Percentiles rank a stretch among this genome's conserved stretches.
Conservation (phyloP, 768 basidiomycete species). For the Cubamyces sp. region DNA sequence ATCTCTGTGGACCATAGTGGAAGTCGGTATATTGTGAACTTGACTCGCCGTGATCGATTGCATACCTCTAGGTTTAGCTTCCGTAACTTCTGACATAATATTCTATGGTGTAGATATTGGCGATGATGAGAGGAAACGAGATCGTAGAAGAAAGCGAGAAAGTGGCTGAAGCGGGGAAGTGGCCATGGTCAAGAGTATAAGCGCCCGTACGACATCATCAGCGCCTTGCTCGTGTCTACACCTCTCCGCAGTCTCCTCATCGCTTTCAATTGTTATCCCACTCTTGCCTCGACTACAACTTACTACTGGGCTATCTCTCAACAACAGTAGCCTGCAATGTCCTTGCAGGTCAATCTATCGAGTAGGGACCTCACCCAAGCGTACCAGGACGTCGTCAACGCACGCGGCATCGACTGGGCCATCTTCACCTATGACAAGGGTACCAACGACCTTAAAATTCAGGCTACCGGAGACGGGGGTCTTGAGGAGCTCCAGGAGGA, state of each 20-base stretch:
- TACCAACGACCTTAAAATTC: slow-evolving; percentile 86
- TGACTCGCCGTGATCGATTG: no score
- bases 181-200: slow-evolving; percentile 13
- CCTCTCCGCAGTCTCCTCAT: not conserved
- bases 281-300: not conserved
- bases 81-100: not conserved
- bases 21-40: not conserved
- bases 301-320: no score
- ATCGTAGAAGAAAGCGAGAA: not conserved
- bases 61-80: slow-evolving; percentile 5
- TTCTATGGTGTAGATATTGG: not conserved
- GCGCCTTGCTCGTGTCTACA: not conserved
- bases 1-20: slow-evolving; percentile 36
- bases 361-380: slow-evolving; percentile 71
- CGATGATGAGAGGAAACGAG: not conserved
- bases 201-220: slow-evolving; percentile 22
- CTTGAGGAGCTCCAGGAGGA: slow-evolving; percentile 92
- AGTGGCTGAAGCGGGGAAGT: slow-evolving; percentile 4
- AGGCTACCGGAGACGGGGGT: slow-evolving; percentile 83
- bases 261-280: not conserved
- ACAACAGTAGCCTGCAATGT: slow-evolving; percentile 50
- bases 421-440: slow-evolving; percentile 82
- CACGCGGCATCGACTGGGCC: slow-evolving; percentile 72
- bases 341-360: slow-evolving; percentile 79
- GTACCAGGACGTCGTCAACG: slow-evolving; percentile 75